phyloP scores from a whole-genome alignment of 345 rosid genomes.

The Populus tremula region DNA sequence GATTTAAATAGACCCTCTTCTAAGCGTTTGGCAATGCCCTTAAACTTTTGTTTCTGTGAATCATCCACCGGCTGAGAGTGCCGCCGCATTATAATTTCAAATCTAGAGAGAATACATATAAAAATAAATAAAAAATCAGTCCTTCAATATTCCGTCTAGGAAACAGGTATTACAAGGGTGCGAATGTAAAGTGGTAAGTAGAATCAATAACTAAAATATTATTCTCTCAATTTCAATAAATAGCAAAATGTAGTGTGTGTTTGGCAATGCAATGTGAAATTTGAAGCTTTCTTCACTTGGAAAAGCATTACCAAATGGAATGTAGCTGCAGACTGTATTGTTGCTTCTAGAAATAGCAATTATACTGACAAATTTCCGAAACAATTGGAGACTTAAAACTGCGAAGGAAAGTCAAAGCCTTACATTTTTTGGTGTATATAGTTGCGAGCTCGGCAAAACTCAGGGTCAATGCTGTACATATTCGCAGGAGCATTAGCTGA shows the following conservation, averaged over 20 bases:
- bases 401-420: slow-evolving; percentile 12
- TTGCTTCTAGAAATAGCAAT: neutral
- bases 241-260: neutral
- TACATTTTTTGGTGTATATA: slow-evolving; percentile 60
- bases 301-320: neutral
- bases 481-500: slow-evolving; percentile 19
- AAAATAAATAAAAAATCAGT: neutral
- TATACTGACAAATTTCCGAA: neutral
- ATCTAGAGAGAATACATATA: slow-evolving; percentile 35
- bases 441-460: slow-evolving; percentile 38
- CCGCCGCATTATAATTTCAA: slow-evolving; percentile 47
- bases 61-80: slow-evolving; percentile 46
- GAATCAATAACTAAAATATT: neutral
- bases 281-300: neutral
- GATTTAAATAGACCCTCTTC: slow-evolving; percentile 76
- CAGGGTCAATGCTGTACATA: slow-evolving; percentile 42
- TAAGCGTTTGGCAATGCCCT: slow-evolving; percentile 70
- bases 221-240: neutral
- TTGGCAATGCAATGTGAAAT: neutral
- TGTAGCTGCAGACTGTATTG: too few species aligned
- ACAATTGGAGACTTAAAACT: neutral
- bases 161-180: neutral
- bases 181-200: too few species aligned
- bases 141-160: neutral
- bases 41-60: slow-evolving; percentile 40